Evolutionary conservation across 805 yeast genomes (phyloP).

Genomic region (Zygoascus biomembranicola): DNA sequence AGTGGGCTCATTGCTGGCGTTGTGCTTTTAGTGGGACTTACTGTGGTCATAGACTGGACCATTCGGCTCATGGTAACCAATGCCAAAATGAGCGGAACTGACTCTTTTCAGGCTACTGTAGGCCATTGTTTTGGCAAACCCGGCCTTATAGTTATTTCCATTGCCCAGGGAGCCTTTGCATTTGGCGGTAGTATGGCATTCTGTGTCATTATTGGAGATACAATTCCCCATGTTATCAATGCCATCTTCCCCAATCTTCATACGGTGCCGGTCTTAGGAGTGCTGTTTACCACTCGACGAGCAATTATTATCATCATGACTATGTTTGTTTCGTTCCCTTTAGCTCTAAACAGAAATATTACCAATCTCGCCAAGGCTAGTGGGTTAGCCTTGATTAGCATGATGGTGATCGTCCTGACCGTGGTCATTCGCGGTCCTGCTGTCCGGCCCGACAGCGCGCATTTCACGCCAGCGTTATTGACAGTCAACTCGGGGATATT

Average conservation of each 20-base stretch:
- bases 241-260: slow-evolving; percentile 46
- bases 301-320: slow-evolving; percentile 66
- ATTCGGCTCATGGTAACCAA: slow-evolving; percentile 66
- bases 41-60: slow-evolving; percentile 84
- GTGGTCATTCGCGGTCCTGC: slow-evolving; percentile 70
- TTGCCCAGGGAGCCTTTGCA: slow-evolving; percentile 83
- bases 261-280: slow-evolving; percentile 32
- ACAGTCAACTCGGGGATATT: slow-evolving; percentile 59
- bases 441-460: slow-evolving; percentile 41
- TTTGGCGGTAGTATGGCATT: slow-evolving; percentile 93
- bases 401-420: slow-evolving; percentile 67
- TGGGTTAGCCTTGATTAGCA: slow-evolving; percentile 76
- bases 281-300: slow-evolving; percentile 56
- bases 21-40: slow-evolving; percentile 48
- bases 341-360: slow-evolving; percentile 72
- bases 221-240: slow-evolving; percentile 80
- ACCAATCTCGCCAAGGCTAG: slow-evolving; percentile 79
- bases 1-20: slow-evolving; percentile 74
- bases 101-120: slow-evolving; percentile 80
- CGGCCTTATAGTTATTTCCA: slow-evolving; percentile 60
- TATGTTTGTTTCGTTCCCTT: slow-evolving; percentile 67
- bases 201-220: slow-evolving; percentile 90
- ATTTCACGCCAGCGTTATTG: slow-evolving; percentile 32
- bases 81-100: slow-evolving; percentile 66
- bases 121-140: slow-evolving; percentile 64